These are phyloP conservation scores for Teratosphaeriaceae sp. DNA, from an alignment of 2,329 filamentous ascomycete genomes.

Conservation along the genomic window DNA sequence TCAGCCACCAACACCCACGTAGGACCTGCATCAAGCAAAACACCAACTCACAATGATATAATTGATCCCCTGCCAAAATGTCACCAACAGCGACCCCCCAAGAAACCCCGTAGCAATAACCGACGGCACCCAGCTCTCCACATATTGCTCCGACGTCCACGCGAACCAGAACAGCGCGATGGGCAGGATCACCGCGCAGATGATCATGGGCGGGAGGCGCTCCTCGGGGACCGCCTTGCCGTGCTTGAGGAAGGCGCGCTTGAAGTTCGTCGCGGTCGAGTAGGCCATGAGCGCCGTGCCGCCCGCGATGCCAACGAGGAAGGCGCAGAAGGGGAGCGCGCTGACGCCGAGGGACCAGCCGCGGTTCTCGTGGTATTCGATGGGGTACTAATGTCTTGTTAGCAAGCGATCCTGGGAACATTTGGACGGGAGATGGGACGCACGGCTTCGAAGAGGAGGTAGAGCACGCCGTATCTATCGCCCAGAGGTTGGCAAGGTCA, in stretches of 20 bases:
- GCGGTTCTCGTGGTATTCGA: slow-evolving; percentile 22
- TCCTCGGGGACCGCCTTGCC: slow-evolving; percentile 33
- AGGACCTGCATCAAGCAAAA: background rate
- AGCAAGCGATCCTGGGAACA: background rate
- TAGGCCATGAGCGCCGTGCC: slow-evolving; percentile 16
- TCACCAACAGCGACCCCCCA: slow-evolving; percentile 32
- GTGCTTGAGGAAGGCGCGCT: slow-evolving; percentile 13
- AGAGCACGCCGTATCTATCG: slow-evolving; percentile 28
- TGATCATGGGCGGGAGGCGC: slow-evolving; percentile 39
- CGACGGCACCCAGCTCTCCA: slow-evolving; percentile 37
- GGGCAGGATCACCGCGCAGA: slow-evolving; percentile 36
- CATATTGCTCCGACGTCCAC: slow-evolving; percentile 33
- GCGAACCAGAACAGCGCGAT: slow-evolving; percentile 42
- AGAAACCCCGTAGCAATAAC: slow-evolving; percentile 34
- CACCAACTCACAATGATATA: slow-evolving; percentile 41
- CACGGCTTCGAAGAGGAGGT: slow-evolving; percentile 36
- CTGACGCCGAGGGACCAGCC: slow-evolving; percentile 21
- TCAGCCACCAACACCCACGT: background rate
- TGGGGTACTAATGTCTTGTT: slow-evolving; percentile 17
- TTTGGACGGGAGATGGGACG: background rate
- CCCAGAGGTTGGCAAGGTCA: too few species aligned
- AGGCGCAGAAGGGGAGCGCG: slow-evolving; percentile 20
- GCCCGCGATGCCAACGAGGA: slow-evolving; percentile 20
- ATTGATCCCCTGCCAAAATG: slow-evolving; percentile 31
- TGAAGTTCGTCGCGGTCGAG: slow-evolving; percentile 18